Evolutionary conservation across 2,329 filamentous ascomycete genomes (phyloP).

Genomic region (Didymella pinodella): DNA sequence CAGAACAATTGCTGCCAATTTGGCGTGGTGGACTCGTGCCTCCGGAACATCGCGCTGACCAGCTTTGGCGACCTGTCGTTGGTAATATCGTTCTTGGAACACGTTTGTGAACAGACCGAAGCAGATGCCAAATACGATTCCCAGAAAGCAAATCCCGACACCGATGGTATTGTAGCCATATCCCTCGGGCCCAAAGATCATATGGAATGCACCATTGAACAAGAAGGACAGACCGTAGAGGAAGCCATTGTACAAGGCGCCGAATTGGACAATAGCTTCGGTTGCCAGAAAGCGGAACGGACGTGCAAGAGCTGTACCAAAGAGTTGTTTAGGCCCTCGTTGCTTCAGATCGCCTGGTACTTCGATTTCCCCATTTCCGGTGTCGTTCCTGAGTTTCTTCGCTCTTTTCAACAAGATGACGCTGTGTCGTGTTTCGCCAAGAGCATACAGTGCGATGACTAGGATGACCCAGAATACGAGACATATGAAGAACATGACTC

Average conservation of each 20-base stretch:
- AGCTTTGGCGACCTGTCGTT: constrained; percentile 43
- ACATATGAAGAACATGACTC: constrained; percentile 57
- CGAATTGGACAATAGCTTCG: constrained; percentile 59
- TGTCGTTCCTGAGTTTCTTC: constrained; percentile 37
- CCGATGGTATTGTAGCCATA: constrained; percentile 53
- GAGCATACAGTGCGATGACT: constrained; percentile 45
- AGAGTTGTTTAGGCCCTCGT: constrained; percentile 50
- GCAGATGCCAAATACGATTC: constrained; percentile 53
- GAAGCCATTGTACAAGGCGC: constrained; percentile 60
- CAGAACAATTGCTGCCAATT: constrained; percentile 51
- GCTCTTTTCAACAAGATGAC: constrained; percentile 53
- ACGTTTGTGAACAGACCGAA: constrained; percentile 56
- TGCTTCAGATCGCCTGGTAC: constrained; percentile 53
- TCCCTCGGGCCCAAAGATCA: constrained; percentile 58
- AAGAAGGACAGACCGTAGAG: constrained; percentile 60
- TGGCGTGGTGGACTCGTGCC: constrained; percentile 53
- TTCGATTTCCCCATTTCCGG: constrained; percentile 38
- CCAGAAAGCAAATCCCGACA: constrained; percentile 54
- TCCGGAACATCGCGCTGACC: constrained; percentile 52
- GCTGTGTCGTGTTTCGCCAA: constrained; percentile 57
- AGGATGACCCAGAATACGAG: constrained; percentile 56
- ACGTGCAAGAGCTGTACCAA: constrained; percentile 54
- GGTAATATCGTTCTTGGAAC: constrained; percentile 56
- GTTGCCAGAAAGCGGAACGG: constrained; percentile 58
- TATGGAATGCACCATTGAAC: constrained; percentile 59